Percentiles rank a stretch among this genome's conserved stretches.
Conservation (phyloP, 2,329 filamentous ascomycete genomes). For the Trematosphaeria pertusa region DNA sequence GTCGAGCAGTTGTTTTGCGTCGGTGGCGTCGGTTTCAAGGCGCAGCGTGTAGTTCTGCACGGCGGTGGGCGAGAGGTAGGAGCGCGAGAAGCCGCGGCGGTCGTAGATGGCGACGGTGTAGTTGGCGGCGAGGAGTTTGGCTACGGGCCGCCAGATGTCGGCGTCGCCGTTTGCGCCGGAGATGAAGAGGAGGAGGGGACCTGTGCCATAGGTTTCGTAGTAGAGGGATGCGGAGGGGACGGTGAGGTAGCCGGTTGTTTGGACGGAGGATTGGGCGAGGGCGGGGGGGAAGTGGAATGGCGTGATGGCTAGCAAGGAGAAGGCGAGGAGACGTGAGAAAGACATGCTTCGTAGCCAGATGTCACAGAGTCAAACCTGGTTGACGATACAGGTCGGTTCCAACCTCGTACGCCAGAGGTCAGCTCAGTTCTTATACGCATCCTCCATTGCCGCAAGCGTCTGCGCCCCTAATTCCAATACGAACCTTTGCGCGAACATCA, state of each 20-base stretch:
- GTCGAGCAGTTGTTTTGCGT: conserved; percentile 29
- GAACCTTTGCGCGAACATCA: no score
- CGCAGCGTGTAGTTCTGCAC: conserved; percentile 34
- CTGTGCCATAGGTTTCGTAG: conserved; percentile 36
- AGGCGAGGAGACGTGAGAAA: no score
- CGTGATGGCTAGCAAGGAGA: no score
- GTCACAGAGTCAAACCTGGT: no score
- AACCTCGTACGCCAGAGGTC: no score
- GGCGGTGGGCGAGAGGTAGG: conserved; percentile 14
- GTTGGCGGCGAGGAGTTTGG: conserved; percentile 24
- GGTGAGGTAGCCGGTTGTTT: conserved; percentile 20
- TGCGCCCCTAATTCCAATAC: no score
- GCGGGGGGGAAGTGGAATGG: no score
- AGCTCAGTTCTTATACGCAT: no score
- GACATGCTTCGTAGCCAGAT: no score
- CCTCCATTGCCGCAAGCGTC: no score
- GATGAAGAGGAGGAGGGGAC: conserved; percentile 40
- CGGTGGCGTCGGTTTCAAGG: conserved; percentile 39
- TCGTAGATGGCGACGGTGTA: conserved; percentile 40
- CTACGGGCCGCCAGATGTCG: conserved; percentile 30
- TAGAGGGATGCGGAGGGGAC: conserved; percentile 35
- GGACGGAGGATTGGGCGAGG: no score
- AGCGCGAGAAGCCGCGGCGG: conserved; percentile 33
- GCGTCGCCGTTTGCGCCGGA: conserved; percentile 37
- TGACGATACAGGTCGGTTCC: no score